These are phyloP conservation scores for Annulohypoxylon truncatum DNA, from an alignment of 2,329 filamentous ascomycete species.

Conservation along the genomic window DNA sequence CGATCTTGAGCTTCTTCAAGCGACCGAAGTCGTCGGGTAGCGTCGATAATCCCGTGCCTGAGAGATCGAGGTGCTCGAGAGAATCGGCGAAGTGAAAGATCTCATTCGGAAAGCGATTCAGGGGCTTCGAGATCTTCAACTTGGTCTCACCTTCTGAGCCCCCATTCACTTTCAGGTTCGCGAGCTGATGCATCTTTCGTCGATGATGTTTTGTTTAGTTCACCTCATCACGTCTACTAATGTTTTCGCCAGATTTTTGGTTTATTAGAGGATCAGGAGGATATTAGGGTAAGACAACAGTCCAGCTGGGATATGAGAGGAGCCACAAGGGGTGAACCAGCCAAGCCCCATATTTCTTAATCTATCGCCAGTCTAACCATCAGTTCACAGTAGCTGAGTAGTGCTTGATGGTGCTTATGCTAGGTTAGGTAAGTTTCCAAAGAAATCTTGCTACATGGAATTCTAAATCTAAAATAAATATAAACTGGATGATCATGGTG, in stretches of 20 bases:
- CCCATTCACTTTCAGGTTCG: neutral
- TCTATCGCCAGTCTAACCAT: conserved; percentile 2
- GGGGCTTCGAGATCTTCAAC: conserved; percentile 52
- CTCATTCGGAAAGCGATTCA: conserved; percentile 54
- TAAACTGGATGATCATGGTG: neutral
- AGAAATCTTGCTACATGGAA: neutral
- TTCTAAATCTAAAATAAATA: neutral
- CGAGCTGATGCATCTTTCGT: conserved; percentile 9
- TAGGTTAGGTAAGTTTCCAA: neutral
- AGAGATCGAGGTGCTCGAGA: conserved; percentile 62
- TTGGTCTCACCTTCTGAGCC: conserved; percentile 34
- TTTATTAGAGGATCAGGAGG: neutral
- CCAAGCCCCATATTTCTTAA: conserved; percentile 6
- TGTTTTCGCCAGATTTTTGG: neutral
- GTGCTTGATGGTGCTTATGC: neutral
- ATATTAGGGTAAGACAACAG: neutral
- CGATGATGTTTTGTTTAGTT: neutral
- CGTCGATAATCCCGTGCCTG: conserved; percentile 56
- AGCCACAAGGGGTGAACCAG: conserved; percentile 15
- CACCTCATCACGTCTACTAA: conserved; percentile 2
- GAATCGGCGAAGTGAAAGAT: conserved; percentile 56
- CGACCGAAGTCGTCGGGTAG: conserved; percentile 55
- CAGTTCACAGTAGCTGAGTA: neutral
- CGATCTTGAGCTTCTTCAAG: conserved; percentile 58
- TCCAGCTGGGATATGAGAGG: neutral